Conservation (phyloP, 2,329 filamentous ascomycete species). For the Hymenoscyphus albidus region DNA sequence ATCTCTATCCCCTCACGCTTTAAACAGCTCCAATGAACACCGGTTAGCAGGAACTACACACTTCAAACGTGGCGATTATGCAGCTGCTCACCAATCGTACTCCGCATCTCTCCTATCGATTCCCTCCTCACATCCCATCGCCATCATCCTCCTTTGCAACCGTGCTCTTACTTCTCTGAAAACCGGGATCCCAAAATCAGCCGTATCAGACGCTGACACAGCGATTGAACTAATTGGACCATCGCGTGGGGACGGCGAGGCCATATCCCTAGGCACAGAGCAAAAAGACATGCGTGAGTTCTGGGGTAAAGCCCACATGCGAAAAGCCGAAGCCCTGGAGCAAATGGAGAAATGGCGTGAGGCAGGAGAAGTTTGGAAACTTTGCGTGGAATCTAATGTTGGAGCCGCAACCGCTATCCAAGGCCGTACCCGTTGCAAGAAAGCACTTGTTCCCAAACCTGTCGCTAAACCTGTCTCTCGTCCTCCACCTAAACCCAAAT, state of each 20-base stretch:
- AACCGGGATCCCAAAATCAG: constrained; percentile 84
- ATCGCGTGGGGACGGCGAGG: constrained; percentile 74
- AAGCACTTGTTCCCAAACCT: constrained; percentile 71
- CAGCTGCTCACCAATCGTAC: constrained; percentile 79
- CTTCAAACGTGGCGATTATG: constrained; percentile 93
- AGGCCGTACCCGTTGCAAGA: constrained; percentile 85
- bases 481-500: constrained; percentile 38
- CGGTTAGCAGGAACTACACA: constrained; percentile 79
- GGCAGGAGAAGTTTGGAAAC: constrained; percentile 74
- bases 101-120: constrained; percentile 70
- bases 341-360: constrained; percentile 93
- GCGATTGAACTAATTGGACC: constrained; percentile 78
- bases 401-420: constrained; percentile 82
- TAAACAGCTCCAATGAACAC: constrained; percentile 73
- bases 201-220: constrained; percentile 77
- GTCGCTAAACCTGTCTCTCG: constrained; percentile 42
- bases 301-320: constrained; percentile 87
- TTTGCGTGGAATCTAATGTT: constrained; percentile 77
- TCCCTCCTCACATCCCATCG: constrained; percentile 74
- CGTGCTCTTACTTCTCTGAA: constrained; percentile 87
- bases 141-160: constrained; percentile 87
- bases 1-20: constrained; percentile 60
- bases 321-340: constrained; percentile 93
- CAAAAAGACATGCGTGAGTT: constrained; percentile 87
- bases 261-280: constrained; percentile 63